Conservation (phyloP, 345 rosid species). For the Mercurialis annua region DNA sequence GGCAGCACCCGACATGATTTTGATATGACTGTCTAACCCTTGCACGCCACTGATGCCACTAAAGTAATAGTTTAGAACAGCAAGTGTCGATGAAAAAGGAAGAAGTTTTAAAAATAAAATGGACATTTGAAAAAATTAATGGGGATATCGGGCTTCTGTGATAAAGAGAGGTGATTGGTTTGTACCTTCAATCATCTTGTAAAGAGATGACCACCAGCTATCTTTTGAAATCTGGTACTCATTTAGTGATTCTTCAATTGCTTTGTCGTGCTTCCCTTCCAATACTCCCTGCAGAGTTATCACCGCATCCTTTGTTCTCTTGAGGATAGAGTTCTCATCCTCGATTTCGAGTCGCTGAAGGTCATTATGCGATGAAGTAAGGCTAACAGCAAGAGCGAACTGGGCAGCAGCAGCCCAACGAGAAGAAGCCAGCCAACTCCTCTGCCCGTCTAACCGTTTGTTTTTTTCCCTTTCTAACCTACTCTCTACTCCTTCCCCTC, state of each 20-base stretch:
- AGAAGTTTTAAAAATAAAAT: neutral
- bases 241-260: slow-evolving; percentile 54
- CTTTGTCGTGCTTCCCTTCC: slow-evolving; percentile 80
- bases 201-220: slow-evolving; percentile 94
- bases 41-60: too few relatives aligned
- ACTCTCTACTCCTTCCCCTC: slow-evolving; percentile 35
- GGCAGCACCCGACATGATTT: too few relatives aligned
- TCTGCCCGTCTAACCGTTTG: slow-evolving; percentile 58
- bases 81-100: too few relatives aligned
- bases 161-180: neutral
- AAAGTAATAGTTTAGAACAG: neutral
- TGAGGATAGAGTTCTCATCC: slow-evolving; percentile 57
- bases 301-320: slow-evolving; percentile 78
- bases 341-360: slow-evolving; percentile 57
- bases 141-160: neutral
- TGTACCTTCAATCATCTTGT: slow-evolving; percentile 88
- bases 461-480: slow-evolving; percentile 35
- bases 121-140: neutral
- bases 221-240: slow-evolving; percentile 57
- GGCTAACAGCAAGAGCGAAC: slow-evolving; percentile 76
- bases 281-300: slow-evolving; percentile 72
- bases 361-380: slow-evolving; percentile 67
- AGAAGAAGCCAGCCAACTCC: slow-evolving; percentile 73
- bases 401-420: slow-evolving; percentile 87
- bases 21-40: too few relatives aligned